Base-by-base conservation (phyloP, 1,139 yeast genomes). In the Suhomyces choctaworum region DNA sequence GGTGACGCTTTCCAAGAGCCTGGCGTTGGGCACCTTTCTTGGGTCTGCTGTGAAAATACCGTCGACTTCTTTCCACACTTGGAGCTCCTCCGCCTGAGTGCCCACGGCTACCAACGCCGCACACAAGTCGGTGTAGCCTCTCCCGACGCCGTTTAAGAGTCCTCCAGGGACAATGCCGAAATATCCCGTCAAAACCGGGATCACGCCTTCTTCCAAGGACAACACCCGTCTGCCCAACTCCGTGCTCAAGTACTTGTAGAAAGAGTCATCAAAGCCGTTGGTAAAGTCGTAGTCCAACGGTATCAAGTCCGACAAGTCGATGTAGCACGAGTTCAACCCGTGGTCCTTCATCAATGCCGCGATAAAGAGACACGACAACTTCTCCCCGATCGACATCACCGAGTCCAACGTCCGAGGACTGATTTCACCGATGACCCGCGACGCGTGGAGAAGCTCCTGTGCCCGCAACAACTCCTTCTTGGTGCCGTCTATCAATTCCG, bases 1-100 rank as follows among this genome's bases (percentile, higher is more conserved):
- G 0, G 98, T 92, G 45, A 92, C 96, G 41, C 89, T 78, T 40
- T 82, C 80, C 46, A 92, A 69, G 32, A 92, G 67, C 50, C 96
- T 74, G 4, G 98, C 98, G 39, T 79, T 80, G 16, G 94, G 85
- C 16, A 92, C 98, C 54, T 92, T 92, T 44, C 98, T 73, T 21
- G 98, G 98, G 58, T 92, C 98, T 2, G 98, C 98, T 0, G 98
- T 90, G 67, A 92, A 92, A 29, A 92, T 92, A 49, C 98, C 98
- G 59, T 92, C 98, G 33, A 92, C 98, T 67, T 92, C 98, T 55
- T 92, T 92, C 98, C 98, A 92, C 32, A 92, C 87, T 65, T 92
- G 98, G 39, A 92, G 70, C 62, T 92, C 98, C 31, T 88, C 95
- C 1, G 97, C 97, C 48, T 75, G 79, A 35, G 84, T 63, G 1